A percentile compares a stretch with the other conserved stretches of the same genome.
These are phyloP conservation scores for Globisporangium spinosum DNA, from an alignment of 352 stramenopile genomes.

Conservation along the genomic window DNA sequence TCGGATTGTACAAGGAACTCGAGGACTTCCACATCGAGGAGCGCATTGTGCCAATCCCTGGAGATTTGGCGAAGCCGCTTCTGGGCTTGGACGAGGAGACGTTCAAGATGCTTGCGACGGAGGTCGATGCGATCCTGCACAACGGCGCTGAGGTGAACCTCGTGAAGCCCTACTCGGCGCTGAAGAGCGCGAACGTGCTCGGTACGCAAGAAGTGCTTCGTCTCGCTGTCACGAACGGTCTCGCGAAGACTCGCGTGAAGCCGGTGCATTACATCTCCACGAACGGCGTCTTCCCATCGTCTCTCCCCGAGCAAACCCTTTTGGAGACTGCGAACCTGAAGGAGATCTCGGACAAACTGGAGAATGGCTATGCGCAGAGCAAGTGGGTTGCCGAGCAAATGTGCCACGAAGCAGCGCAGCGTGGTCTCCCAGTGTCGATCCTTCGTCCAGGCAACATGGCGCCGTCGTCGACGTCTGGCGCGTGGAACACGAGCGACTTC, in stretches of 20 bases:
- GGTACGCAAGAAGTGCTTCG: conserved; percentile 88
- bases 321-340: conserved; percentile 53
- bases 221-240: conserved; percentile 76
- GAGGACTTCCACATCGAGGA: conserved; percentile 66
- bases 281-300: conserved; percentile 87
- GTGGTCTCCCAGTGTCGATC: conserved; percentile 83
- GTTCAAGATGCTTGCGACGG: conserved; percentile 86
- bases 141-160: conserved; percentile 91
- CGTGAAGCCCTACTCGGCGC: conserved; percentile 86
- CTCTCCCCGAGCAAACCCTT: conserved; percentile 27
- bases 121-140: conserved; percentile 89
- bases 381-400: conserved; percentile 92
- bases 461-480: conserved; percentile 46
- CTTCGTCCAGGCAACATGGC: conserved; percentile 91
- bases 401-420: conserved; percentile 68
- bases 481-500: conserved; percentile 89
- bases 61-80: conserved; percentile 79
- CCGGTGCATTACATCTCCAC: conserved; percentile 89
- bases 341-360: conserved; percentile 53
- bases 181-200: conserved; percentile 88
- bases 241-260: conserved; percentile 77
- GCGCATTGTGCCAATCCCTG: conserved; percentile 55
- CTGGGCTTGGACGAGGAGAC: conserved; percentile 74
- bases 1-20: conserved; percentile 45
- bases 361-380: conserved; percentile 86